Conservation (phyloP, 2,329 filamentous ascomycete genomes). For the Fusarium solani-melongenae region DNA sequence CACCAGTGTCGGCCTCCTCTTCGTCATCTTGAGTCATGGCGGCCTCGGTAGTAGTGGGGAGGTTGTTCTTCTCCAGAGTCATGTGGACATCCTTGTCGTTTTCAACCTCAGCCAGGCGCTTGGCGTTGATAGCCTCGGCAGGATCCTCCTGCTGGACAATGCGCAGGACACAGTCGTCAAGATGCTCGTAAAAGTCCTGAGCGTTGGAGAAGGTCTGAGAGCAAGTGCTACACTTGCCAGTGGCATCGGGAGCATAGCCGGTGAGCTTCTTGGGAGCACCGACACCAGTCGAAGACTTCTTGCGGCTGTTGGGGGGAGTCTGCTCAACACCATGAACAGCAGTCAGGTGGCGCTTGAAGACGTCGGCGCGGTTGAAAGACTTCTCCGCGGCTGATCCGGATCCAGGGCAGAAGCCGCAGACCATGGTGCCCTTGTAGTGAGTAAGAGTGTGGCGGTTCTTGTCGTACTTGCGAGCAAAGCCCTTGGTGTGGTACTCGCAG, state of each 20-base stretch:
- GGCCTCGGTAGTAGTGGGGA: conserved; percentile 59
- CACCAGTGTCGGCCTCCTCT: conserved; percentile 60
- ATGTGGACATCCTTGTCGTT: conserved; percentile 71
- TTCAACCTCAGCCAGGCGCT: conserved; percentile 73
- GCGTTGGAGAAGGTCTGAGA: conserved; percentile 90
- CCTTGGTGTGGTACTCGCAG: conserved; percentile 92
- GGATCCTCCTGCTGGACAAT: conserved; percentile 79
- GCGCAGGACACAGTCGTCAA: conserved; percentile 80
- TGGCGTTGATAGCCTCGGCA: conserved; percentile 74
- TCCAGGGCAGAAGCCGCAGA: conserved; percentile 93
- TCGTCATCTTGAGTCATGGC: conserved; percentile 63
- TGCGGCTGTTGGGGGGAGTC: conserved; percentile 89
- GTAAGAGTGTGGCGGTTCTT: conserved; percentile 95
- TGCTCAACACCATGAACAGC: conserved; percentile 94
- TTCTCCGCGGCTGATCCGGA: conserved; percentile 91
- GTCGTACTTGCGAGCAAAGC: conserved; percentile 95
- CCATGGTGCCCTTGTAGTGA: conserved; percentile 98
- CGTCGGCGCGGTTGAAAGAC: conserved; percentile 94
- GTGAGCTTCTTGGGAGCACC: conserved; percentile 72
- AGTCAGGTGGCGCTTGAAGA: conserved; percentile 94
- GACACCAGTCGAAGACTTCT: conserved; percentile 63
- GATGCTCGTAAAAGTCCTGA: conserved; percentile 98
- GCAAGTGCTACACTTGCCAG: conserved; percentile 96
- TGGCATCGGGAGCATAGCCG: conserved; percentile 79
- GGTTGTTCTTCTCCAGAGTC: conserved; percentile 72